phyloP scores from a whole-genome alignment of 345 rosid genomes.

The Pugionium dolabratum region DNA sequence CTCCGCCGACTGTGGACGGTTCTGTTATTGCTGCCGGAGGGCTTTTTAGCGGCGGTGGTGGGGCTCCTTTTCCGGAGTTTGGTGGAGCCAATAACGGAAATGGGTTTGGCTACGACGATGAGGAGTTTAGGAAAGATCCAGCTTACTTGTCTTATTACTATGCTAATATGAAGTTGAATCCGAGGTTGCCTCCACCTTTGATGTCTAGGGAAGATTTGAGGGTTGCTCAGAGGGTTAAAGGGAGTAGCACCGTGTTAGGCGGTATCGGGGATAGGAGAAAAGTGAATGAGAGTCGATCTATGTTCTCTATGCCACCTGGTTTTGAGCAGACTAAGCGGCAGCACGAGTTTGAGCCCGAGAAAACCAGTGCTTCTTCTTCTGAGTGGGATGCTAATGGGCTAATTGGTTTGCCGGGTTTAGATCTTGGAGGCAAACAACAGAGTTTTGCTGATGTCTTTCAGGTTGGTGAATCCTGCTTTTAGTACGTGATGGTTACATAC shows the following conservation, averaged over 20 bases:
- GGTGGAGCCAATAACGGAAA: too few species aligned
- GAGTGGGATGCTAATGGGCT: too few species aligned
- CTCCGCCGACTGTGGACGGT: too few species aligned
- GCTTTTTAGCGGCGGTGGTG: constrained; percentile 49
- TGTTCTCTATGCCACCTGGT: constrained; percentile 67
- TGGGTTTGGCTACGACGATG: constrained; percentile 50
- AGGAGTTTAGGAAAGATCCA: constrained; percentile 60
- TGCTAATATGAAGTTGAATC: too few species aligned
- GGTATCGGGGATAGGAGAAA: constrained; percentile 68
- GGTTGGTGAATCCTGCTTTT: too few species aligned
- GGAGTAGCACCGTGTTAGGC: constrained; percentile 42
- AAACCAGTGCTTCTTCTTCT: constrained; percentile 28
- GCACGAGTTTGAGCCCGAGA: constrained; percentile 39
- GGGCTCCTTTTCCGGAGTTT: constrained; percentile 3
- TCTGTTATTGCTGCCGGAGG: constrained; percentile 62
- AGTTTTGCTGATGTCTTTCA: too few species aligned
- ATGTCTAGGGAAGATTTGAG: too few species aligned
- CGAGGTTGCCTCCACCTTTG: too few species aligned
- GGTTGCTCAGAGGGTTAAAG: constrained; percentile 46
- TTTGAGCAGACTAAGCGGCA: constrained; percentile 51
- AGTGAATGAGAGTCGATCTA: constrained; percentile 48
- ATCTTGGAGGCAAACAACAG: too few species aligned
- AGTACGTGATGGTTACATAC: too few species aligned
- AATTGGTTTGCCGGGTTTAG: too few species aligned
- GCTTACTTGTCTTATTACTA: too few species aligned